A percentile compares a stretch with the other conserved stretches of the same genome.
Evolutionary conservation across 441 rosid genomes (phyloP).

Genomic region (Populus hybrid): DNA sequence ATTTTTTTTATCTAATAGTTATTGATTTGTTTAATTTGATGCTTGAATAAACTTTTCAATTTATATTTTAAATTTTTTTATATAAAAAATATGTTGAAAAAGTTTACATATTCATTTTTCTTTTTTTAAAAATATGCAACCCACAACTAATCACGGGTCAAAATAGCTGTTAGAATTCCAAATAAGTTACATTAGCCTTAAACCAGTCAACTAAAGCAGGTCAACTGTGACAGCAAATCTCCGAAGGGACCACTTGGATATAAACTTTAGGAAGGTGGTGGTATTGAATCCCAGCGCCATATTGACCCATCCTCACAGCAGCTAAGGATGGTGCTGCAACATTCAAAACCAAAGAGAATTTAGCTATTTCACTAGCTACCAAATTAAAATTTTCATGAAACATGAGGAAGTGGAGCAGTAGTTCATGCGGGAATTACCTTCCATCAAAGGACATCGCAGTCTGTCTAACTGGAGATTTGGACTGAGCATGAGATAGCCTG

Average conservation of each 20-base stretch:
- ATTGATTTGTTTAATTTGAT: too few species aligned
- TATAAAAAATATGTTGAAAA: too few species aligned
- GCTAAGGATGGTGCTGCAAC: conserved; percentile 85
- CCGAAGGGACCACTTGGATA: background rate
- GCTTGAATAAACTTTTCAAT: too few species aligned
- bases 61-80: too few species aligned
- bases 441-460: conserved; percentile 96
- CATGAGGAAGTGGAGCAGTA: background rate
- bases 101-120: too few species aligned
- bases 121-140: too few species aligned
- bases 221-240: background rate
- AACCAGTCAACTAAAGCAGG: background rate
- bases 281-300: conserved; percentile 87
- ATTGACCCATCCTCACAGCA: conserved; percentile 94
- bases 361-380: background rate
- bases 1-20: too few species aligned
- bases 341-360: conserved; percentile 1
- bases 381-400: background rate
- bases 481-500: conserved; percentile 77
- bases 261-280: conserved; percentile 30
- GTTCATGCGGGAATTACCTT: conserved; percentile 38
- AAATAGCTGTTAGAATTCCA: background rate
- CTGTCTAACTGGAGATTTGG: conserved; percentile 83
- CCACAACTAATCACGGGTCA: background rate
- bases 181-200: background rate